A percentile compares a stretch with the other conserved stretches of the same genome.
phyloP scores from a whole-genome alignment of 495 filamentous ascomycete species.

The Penicillium tannophilum region DNA sequence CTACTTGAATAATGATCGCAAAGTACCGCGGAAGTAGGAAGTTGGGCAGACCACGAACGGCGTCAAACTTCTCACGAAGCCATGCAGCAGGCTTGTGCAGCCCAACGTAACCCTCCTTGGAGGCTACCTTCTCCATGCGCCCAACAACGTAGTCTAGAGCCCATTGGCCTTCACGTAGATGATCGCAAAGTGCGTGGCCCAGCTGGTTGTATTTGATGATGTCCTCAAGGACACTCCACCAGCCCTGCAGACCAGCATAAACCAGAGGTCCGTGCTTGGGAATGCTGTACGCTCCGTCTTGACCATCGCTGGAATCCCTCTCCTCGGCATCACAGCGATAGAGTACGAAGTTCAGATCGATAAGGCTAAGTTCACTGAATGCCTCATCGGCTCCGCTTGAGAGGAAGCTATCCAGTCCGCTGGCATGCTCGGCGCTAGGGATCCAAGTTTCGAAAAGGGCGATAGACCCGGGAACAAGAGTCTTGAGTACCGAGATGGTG shows the following conservation, averaged over 20 bases:
- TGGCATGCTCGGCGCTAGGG: constrained; percentile 74
- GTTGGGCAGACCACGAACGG: constrained; percentile 78
- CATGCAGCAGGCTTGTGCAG: constrained; percentile 69
- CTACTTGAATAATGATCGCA: constrained; percentile 81
- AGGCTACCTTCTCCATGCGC: constrained; percentile 71
- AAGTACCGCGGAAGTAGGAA: constrained; percentile 94
- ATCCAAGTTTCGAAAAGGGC: constrained; percentile 96
- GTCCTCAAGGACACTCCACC: constrained; percentile 91
- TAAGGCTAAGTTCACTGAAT: constrained; percentile 68
- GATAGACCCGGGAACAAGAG: constrained; percentile 89
- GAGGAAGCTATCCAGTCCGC: constrained; percentile 79
- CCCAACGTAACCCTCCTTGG: constrained; percentile 58
- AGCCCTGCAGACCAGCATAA: constrained; percentile 96
- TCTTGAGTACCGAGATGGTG: constrained; percentile 76
- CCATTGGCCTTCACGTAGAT: constrained; percentile 91
- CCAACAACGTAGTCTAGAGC: constrained; percentile 85
- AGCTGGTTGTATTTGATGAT: constrained; percentile 89
- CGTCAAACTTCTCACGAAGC: constrained; percentile 81
- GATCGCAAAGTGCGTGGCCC: constrained; percentile 88
- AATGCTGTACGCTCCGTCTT: constrained; percentile 85
- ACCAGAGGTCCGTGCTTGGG: constrained; percentile 82
- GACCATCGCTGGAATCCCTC: constrained; percentile 72
- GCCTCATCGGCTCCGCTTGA: constrained; percentile 79
- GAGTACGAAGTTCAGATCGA: constrained; percentile 89
- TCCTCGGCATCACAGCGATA: constrained; percentile 95